Conservation (phyloP, 2,329 filamentous ascomycete species). For the Thermothelomyces thermophilus region DNA sequence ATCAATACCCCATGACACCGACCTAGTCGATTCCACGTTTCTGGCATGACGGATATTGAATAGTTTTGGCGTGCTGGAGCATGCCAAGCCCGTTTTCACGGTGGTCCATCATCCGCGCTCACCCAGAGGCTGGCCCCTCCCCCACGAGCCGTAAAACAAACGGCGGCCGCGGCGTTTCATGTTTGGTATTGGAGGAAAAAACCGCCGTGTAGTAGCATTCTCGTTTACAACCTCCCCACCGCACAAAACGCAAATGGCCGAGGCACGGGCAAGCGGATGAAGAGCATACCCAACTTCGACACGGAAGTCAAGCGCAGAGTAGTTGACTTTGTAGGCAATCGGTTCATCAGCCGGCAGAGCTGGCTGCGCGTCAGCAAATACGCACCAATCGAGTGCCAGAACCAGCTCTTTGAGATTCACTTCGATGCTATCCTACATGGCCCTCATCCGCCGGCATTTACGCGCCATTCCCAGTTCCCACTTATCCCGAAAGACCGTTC, state of each 20-base stretch:
- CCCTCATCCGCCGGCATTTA: not conserved
- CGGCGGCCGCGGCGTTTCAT: not conserved
- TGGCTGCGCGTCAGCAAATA: no score
- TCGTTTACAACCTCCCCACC: not conserved
- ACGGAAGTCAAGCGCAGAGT: not conserved
- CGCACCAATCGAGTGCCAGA: not conserved
- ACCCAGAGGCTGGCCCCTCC: not conserved
- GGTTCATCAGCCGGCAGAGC: no score
- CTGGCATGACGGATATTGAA: not conserved
- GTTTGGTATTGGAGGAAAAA: conserved; percentile 11
- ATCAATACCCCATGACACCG: not conserved
- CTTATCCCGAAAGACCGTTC: not conserved
- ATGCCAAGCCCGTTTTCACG: not conserved
- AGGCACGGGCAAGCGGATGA: not conserved
- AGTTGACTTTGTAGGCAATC: not conserved
- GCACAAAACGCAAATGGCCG: not conserved
- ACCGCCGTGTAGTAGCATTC: not conserved
- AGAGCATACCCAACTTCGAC: not conserved
- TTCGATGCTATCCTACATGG: not conserved
- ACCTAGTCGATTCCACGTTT: not conserved
- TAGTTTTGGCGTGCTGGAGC: conserved; percentile 6
- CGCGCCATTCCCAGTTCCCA: not conserved
- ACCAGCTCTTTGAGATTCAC: not conserved
- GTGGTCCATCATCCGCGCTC: conserved; percentile 1
- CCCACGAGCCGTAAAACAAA: not conserved